Percentiles rank a stretch among this genome's conserved stretches.
These are phyloP conservation scores for Penicillium nucicola DNA, from an alignment of 495 filamentous ascomycete species.

Conservation along the genomic window DNA sequence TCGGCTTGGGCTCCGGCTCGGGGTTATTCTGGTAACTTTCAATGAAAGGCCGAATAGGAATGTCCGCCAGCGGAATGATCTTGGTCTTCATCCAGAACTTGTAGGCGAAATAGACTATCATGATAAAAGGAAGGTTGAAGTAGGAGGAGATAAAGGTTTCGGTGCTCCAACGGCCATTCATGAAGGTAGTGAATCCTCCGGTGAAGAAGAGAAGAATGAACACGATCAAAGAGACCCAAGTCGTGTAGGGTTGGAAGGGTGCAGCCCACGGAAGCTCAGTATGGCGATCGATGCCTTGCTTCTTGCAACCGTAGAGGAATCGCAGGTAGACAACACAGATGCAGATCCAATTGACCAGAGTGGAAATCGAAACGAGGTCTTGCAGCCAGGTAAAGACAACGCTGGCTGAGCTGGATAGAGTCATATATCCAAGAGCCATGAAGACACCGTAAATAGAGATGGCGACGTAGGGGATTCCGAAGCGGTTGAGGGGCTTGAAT, in stretches of 20 bases:
- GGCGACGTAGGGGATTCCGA: conserved; percentile 57
- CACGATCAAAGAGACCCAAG: conserved; percentile 44
- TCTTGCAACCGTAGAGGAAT: conserved; percentile 50
- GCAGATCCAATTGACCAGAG: conserved; percentile 54
- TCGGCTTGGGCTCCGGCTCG: conserved; percentile 16
- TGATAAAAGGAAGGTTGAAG: conserved; percentile 52
- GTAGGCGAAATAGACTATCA: conserved; percentile 50
- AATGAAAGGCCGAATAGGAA: conserved; percentile 32
- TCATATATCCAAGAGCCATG: conserved; percentile 57
- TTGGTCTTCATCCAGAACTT: conserved; percentile 54
- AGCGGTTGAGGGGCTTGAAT: conserved; percentile 54
- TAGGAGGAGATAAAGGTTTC: conserved; percentile 30
- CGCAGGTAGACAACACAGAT: conserved; percentile 52
- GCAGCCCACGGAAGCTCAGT: conserved; percentile 51
- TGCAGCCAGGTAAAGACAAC: conserved; percentile 59
- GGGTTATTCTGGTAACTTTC: conserved; percentile 20
- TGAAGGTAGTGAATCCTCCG: conserved; percentile 35
- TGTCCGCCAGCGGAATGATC: conserved; percentile 48
- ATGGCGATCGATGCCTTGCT: conserved; percentile 40
- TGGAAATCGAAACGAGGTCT: conserved; percentile 48
- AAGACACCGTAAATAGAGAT: conserved; percentile 44
- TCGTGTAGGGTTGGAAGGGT: conserved; percentile 46
- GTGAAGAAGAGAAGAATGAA: conserved; percentile 44
- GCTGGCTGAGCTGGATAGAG: conserved; percentile 45
- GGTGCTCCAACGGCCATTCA: conserved; percentile 45